Base-by-base conservation (phyloP, 148 eudicot genomes). In the Pharnaceum exiguum region DNA sequence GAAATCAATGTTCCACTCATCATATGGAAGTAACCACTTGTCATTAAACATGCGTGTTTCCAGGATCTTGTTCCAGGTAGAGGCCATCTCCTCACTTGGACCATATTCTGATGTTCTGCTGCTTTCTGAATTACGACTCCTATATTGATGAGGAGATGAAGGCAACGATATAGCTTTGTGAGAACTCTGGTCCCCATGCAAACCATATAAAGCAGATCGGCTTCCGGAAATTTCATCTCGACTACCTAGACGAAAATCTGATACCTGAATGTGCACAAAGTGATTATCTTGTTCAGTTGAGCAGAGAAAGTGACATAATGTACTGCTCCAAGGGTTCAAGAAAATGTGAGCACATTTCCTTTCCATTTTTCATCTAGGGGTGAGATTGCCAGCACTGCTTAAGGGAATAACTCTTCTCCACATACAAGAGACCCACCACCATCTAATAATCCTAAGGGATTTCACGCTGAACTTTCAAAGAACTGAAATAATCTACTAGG, bases 1-100 rank as follows among this genome's bases (percentile, higher is more conserved):
- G 72, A 72, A 94, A 65, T 89, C 91, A 65, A 94, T 94, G 63
- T 94, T 89, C 99, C 99, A 94, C 66, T 89, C 99, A 38, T 78
- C 85, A 63, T 65, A 94, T 46, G 99, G 96, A 55, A 94, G 77
- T 46, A 94, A 74, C 35, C 85, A 87, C 65, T 76, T 80, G 58
- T 85, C 82, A 46, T 76, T 77, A 67, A 83, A 82, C 77, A 77
- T 76, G 46, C 82, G 84, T 15, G 78, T 77, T 56, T 81, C 85
- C 68, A 94, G 67, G 60, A 94, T 75, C 52, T 71, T 89, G 57
- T 83, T 83, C 96, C 96, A 94, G 10, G 87, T 69, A 44, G 76
- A 63, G 48, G 89, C 81, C 80, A 80, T 78, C 69, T 86, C 86
- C 13, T 75, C 83, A 64, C 51, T 71, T 37, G 63, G 57, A 58